Conservation (phyloP, 441 rosid genomes). For the Adansonia gregorii region DNA sequence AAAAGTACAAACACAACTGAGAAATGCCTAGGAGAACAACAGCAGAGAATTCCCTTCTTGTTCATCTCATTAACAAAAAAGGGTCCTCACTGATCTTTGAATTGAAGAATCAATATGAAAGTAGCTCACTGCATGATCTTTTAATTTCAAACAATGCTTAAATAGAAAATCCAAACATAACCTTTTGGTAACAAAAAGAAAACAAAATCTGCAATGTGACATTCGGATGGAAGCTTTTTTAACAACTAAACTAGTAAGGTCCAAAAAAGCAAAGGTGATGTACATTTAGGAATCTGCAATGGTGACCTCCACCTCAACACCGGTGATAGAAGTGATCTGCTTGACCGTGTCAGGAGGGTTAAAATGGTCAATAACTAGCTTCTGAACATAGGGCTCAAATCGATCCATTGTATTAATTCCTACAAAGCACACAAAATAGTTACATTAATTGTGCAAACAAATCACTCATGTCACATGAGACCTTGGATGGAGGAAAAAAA, state of each 20-base stretch:
- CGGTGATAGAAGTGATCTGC: constrained; percentile 64
- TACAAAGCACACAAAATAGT: constrained; percentile 24
- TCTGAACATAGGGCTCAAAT: constrained; percentile 62
- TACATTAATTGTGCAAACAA: background rate
- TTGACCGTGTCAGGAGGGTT: constrained; percentile 63
- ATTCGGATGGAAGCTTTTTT: constrained; percentile 6
- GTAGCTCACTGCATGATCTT: background rate
- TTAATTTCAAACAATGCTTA: background rate
- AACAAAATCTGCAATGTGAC: constrained; percentile 30
- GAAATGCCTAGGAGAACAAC: no score
- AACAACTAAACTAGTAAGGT: constrained; percentile 8
- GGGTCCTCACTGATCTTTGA: no score
- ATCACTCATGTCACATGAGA: background rate
- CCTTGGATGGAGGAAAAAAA: no score
- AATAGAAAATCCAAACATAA: constrained; percentile 13
- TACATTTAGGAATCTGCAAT: constrained; percentile 51
- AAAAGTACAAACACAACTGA: no score
- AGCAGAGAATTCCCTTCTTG: no score
- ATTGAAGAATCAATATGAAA: constrained; percentile 7
- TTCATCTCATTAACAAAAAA: no score
- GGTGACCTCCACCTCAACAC: constrained; percentile 67
- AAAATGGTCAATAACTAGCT: constrained; percentile 62
- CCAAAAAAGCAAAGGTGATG: background rate
- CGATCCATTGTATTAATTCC: constrained; percentile 66
- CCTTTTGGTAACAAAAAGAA: background rate